Conservation (phyloP, 352 stramenopile genomes). For the Phytopythium litorale region DNA sequence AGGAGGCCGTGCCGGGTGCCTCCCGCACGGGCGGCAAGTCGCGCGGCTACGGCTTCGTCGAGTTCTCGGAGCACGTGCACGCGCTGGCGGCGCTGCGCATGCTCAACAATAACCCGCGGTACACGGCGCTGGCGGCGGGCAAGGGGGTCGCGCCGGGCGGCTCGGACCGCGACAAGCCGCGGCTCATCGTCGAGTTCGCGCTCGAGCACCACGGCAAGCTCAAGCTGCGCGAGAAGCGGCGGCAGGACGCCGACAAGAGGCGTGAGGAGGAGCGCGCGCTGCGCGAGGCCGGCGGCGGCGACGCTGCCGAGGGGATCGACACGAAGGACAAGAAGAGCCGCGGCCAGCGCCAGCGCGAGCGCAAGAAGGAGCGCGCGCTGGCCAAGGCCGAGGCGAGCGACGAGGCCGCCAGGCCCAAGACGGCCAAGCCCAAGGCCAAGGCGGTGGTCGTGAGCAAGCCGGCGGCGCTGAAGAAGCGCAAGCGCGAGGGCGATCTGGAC, state of each 20-base stretch:
- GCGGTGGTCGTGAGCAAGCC: constrained; percentile 33
- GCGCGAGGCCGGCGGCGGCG: constrained; percentile 58
- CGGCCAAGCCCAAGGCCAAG: constrained; percentile 20
- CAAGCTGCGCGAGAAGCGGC: constrained; percentile 78
- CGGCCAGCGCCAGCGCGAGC: constrained; percentile 69
- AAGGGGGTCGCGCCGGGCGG: constrained; percentile 27
- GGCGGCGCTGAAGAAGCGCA: constrained; percentile 27
- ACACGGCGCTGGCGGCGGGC: constrained; percentile 63
- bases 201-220: constrained; percentile 89
- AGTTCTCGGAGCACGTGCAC: constrained; percentile 96
- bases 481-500: constrained; percentile 21
- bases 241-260: constrained; percentile 60
- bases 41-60: constrained; percentile 64
- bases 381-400: constrained; percentile 23
- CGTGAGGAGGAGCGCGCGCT: constrained; percentile 63
- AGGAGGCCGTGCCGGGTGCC: constrained; percentile 60
- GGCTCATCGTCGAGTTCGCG: constrained; percentile 88
- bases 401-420: constrained; percentile 19
- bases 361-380: constrained; percentile 51
- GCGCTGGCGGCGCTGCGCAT: constrained; percentile 94
- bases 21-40: constrained; percentile 36
- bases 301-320: constrained; percentile 21
- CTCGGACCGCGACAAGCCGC: constrained; percentile 57
- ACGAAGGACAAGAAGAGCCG: constrained; percentile 54
- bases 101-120: constrained; percentile 97